phyloP scores from a whole-genome alignment of 441 rosid species.

The Mallotus japonicus region DNA sequence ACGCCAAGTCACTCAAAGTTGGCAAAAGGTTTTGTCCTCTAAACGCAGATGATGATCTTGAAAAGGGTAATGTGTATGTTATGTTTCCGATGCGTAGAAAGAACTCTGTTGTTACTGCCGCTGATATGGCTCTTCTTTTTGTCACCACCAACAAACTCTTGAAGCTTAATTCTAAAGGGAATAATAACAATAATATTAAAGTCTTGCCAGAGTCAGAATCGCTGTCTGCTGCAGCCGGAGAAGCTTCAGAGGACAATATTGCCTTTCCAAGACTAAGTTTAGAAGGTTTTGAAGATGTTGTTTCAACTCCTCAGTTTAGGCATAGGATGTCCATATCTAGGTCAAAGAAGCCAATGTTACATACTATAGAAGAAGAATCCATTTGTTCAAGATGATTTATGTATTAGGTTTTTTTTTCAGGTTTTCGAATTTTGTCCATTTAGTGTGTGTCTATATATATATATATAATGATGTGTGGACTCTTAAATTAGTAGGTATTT shows the following conservation, averaged over 20 bases:
- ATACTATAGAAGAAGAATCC: constrained; percentile 60
- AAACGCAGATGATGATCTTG: constrained; percentile 60
- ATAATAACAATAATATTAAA: constrained; percentile 11
- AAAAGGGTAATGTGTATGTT: constrained; percentile 44
- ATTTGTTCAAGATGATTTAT: constrained; percentile 13
- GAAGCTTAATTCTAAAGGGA: constrained; percentile 33
- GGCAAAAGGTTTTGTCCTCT: constrained; percentile 57
- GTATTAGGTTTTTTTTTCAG: neutral
- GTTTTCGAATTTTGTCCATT: too few relatives aligned
- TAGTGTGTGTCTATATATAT: neutral
- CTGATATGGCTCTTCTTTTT: constrained; percentile 51
- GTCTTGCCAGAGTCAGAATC: constrained; percentile 40
- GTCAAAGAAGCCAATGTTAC: constrained; percentile 71
- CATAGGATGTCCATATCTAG: constrained; percentile 57
- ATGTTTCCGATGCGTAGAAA: constrained; percentile 65
- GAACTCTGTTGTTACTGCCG: constrained; percentile 45
- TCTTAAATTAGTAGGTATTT: too few relatives aligned
- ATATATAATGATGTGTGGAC: too few relatives aligned
- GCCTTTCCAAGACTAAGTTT: constrained; percentile 41
- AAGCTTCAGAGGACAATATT: neutral
- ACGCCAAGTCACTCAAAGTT: constrained; percentile 47
- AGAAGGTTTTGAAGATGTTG: constrained; percentile 58
- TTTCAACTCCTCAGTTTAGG: constrained; percentile 44
- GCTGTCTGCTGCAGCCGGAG: neutral
- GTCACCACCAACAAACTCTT: constrained; percentile 34